Conservation (phyloP, 106 monocot species). For the Platanthera guangdongensis region DNA sequence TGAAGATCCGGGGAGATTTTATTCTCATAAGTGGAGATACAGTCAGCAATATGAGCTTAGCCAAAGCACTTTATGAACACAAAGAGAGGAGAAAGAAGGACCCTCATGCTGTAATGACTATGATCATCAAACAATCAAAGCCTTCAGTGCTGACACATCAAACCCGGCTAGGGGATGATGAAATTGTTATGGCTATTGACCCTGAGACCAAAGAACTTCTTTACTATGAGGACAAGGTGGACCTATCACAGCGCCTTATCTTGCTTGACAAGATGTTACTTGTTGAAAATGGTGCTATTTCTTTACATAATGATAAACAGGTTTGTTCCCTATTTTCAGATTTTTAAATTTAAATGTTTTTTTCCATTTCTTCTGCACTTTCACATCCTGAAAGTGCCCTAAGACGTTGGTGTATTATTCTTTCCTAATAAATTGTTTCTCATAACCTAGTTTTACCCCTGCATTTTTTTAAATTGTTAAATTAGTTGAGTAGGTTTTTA, state of each 20-base stretch:
- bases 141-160: slow-evolving; percentile 62
- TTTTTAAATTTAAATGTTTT: neutral
- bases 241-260: slow-evolving; percentile 30
- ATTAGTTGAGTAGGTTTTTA: no score
- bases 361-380: neutral
- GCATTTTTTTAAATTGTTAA: neutral
- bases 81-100: slow-evolving; percentile 96
- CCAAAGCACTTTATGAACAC: slow-evolving; percentile 75
- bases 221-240: slow-evolving; percentile 81
- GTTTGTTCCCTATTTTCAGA: slow-evolving; percentile 16
- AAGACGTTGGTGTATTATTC: neutral
- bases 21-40: slow-evolving; percentile 96
- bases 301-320: slow-evolving; percentile 80
- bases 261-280: slow-evolving; percentile 68
- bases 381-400: neutral
- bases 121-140: slow-evolving; percentile 82
- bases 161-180: slow-evolving; percentile 85
- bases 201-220: slow-evolving; percentile 84
- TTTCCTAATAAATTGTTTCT: neutral
- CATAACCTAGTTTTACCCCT: neutral
- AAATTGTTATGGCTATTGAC: slow-evolving; percentile 79
- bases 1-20: slow-evolving; percentile 94
- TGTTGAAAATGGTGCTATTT: slow-evolving; percentile 43
- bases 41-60: slow-evolving; percentile 81
- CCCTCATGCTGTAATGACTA: slow-evolving; percentile 90